Evolutionary conservation across 768 basidiomycete species (phyloP).

Genomic region (Tremella mesenterica): DNA sequence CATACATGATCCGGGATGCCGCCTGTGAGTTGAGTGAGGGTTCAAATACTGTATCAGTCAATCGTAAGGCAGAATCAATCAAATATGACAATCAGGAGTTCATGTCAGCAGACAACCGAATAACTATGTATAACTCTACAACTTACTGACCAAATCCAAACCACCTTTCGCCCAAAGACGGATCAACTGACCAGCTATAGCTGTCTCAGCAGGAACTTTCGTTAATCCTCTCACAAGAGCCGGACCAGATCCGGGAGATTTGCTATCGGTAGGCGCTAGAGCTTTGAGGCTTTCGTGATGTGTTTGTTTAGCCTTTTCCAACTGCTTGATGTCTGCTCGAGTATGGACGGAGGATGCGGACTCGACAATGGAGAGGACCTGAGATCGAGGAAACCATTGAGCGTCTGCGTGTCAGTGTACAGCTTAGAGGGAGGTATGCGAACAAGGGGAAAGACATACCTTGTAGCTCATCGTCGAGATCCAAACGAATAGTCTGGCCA

Average conservation of each 20-base stretch:
- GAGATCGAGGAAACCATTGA: conserved; percentile 71
- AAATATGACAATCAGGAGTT: too few relatives aligned
- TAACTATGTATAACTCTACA: too few relatives aligned
- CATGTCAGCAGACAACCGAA: too few relatives aligned
- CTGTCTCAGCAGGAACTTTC: conserved; percentile 64
- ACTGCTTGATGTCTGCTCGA: conserved; percentile 51
- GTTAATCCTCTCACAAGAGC: conserved; percentile 46
- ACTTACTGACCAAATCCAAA: conserved; percentile 29
- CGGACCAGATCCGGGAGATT: conserved; percentile 14
- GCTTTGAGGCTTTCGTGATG: conserved; percentile 45
- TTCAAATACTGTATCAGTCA: too few relatives aligned
- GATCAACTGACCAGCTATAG: conserved; percentile 79
- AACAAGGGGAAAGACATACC: conserved; percentile 49
- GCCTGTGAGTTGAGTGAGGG: too few relatives aligned
- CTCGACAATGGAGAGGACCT: conserved; percentile 59
- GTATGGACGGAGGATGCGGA: conserved; percentile 46
- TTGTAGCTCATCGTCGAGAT: conserved; percentile 92
- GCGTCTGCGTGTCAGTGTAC: conserved; percentile 59
- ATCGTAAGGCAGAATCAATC: too few relatives aligned
- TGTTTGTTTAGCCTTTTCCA: conserved; percentile 38
- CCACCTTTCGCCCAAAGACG: conserved; percentile 58
- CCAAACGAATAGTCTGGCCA: conserved; percentile 63
- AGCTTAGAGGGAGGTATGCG: background rate
- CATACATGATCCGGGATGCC: too few relatives aligned
- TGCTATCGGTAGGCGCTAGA: conserved; percentile 42